Evolutionary conservation across 768 basidiomycete genomes (phyloP), one percentile per base, ranked within the genome.

Genomic region (Trametes meyenii): DNA sequence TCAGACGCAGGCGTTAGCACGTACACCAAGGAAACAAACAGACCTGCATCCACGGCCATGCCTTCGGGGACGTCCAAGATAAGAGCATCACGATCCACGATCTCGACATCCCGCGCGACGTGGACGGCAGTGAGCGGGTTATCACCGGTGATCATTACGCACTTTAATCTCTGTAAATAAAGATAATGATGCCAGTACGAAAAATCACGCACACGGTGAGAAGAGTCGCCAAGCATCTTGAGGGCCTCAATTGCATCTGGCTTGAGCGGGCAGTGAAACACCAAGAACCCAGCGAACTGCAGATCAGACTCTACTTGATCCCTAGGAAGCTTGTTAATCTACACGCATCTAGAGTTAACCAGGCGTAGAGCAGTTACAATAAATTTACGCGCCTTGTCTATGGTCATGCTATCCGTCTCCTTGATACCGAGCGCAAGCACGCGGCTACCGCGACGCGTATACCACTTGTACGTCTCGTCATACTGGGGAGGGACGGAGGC

Each of bases 101-200:
- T 98, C 70, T 99, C 96, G 8, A 99, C 97, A 70, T 96, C 94
- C 24, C 84, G 84, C 17, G 97, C 97, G 46, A 99, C 96, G 71
- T 98, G 97, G 0, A 92, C 88, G 8, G 97, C 97, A 0, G 97
- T 99, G 55, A 99, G 77, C 8, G 97, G 97, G 73, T 98, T 98
- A 74, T 99, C 97, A 39, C 97, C 97, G 48, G 97, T 99, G 65
- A 99, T 99, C 97, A 99, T 99, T 59, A 98, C 81, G 72, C 97
- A 98, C 94, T 97, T 60, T 50, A 66, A 53, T 45, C 50, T 45
- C 1, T n/a, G 3, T 14, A 17, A 50, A 6, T 52, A 38, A 45
- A 50, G 29, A 17, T 36, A 21, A 43, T 7, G 33, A 14, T 23
- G 14, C 19, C 2, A 17, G 21, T 33, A 42, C 10, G 8, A 26